Percentiles rank a stretch among this genome's conserved stretches.
Conservation (phyloP, 306 rosid species). For the Herpetospermum pedunculosum region DNA sequence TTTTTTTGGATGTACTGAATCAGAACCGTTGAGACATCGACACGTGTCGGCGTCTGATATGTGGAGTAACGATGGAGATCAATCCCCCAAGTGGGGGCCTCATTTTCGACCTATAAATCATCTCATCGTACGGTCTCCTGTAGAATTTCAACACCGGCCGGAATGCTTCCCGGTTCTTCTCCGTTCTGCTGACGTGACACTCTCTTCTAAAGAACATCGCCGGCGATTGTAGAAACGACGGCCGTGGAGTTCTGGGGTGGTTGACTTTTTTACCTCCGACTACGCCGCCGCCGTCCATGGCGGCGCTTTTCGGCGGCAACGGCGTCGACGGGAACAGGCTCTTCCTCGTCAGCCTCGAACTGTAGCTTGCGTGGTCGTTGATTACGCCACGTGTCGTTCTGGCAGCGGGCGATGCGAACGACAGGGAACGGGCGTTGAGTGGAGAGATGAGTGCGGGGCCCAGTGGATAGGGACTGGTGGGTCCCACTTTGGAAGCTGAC, state of each 20-base stretch:
- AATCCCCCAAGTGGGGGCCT: conserved; percentile 94
- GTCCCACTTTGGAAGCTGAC: conserved; percentile 79
- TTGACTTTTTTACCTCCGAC: conserved; percentile 2
- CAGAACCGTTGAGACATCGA: conserved; percentile 86
- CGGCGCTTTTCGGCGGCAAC: conserved; percentile 52
- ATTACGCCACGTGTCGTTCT: conserved; percentile 45
- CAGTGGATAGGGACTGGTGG: conserved; percentile 35
- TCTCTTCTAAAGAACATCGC: conserved; percentile 69
- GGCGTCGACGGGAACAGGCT: conserved; percentile 78
- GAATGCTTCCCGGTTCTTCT: conserved; percentile 60
- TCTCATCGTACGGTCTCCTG: conserved; percentile 79
- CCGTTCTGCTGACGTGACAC: conserved; percentile 39
- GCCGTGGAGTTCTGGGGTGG: conserved; percentile 45
- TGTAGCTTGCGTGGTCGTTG: conserved; percentile 20
- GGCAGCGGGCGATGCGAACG: conserved; percentile 79
- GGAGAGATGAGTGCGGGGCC: conserved; percentile 85
- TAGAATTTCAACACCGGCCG: conserved; percentile 58
- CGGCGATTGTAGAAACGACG: conserved; percentile 86
- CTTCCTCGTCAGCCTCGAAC: conserved; percentile 32
- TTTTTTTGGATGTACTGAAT: neutral
- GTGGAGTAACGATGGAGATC: conserved; percentile 81
- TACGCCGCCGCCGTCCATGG: conserved; percentile 25
- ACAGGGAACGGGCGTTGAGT: conserved; percentile 73
- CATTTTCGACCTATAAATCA: conserved; percentile 92
- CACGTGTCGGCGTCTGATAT: conserved; percentile 70